These are phyloP conservation scores for Limnanthes douglasii DNA, from an alignment of 345 rosid genomes.

Conservation along the genomic window DNA sequence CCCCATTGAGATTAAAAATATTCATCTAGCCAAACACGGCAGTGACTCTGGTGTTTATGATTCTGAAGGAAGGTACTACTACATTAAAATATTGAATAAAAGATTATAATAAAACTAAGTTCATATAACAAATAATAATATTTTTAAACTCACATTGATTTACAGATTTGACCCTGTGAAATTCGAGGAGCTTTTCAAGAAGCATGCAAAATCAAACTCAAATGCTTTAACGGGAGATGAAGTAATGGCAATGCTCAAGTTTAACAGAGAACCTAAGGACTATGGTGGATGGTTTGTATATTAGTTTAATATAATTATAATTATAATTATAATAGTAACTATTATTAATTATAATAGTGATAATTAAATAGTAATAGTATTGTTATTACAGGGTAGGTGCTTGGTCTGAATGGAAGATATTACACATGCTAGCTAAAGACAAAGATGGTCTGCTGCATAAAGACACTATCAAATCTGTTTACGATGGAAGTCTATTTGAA, in stretches of 20 bases:
- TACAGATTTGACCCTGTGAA: constrained; percentile 51
- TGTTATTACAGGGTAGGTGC: constrained; percentile 31
- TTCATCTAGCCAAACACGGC: constrained; percentile 52
- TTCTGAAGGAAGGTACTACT: constrained; percentile 45
- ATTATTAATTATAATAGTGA: not conserved
- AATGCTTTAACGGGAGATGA: constrained; percentile 37
- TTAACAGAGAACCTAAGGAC: constrained; percentile 44
- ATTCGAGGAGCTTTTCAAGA: constrained; percentile 60
- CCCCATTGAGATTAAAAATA: constrained; percentile 71
- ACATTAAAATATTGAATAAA: too few species aligned
- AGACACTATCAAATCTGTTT: constrained; percentile 46
- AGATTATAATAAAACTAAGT: too few species aligned
- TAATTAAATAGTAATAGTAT: not conserved
- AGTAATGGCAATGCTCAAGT: constrained; percentile 25
- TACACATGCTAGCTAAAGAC: constrained; percentile 50
- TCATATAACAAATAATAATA: too few species aligned
- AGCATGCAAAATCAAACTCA: constrained; percentile 27
- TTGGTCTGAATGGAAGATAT: constrained; percentile 59
- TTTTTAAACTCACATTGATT: too few species aligned
- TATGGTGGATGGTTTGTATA: constrained; percentile 34
- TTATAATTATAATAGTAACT: not conserved
- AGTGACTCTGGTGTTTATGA: constrained; percentile 84
- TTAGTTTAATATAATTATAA: not conserved
- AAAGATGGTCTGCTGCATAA: constrained; percentile 46
- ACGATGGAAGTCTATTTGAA: constrained; percentile 74